A percentile compares a stretch with the other conserved stretches of the same genome.
phyloP scores from a whole-genome alignment of 805 yeast genomes.

The Wickerhamomyces bisporus region DNA sequence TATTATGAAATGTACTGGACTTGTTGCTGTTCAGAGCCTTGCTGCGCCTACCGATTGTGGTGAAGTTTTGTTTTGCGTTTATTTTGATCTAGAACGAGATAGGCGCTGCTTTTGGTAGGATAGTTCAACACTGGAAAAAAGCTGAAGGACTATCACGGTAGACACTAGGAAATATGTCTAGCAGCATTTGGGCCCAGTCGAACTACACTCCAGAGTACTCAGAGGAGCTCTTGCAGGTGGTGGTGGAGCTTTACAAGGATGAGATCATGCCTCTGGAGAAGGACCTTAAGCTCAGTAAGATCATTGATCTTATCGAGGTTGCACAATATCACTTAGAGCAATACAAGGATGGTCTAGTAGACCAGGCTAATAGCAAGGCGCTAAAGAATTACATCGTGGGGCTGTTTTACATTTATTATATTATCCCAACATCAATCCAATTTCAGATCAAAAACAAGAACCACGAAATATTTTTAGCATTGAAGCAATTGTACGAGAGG shows the following conservation, averaged over 20 bases:
- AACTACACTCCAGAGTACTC: slow-evolving; percentile 36
- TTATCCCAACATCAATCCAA: slow-evolving; percentile 35
- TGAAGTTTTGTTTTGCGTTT: no score
- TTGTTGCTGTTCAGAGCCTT: no score
- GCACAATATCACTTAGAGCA: slow-evolving; percentile 31
- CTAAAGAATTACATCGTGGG: slow-evolving; percentile 32
- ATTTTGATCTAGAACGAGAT: no score
- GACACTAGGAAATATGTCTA: background rate
- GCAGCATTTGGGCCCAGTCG: slow-evolving; percentile 6
- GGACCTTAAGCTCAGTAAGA: slow-evolving; percentile 29
- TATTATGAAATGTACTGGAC: no score
- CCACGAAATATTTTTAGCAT: slow-evolving; percentile 30
- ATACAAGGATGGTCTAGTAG: slow-evolving; percentile 19
- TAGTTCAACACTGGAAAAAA: no score
- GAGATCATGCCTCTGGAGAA: slow-evolving; percentile 28
- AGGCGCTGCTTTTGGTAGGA: no score
- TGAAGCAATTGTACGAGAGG: slow-evolving; percentile 31
- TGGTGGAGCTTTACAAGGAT: slow-evolving; percentile 27
- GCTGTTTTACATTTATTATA: slow-evolving; percentile 30
- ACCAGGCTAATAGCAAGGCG: slow-evolving; percentile 22
- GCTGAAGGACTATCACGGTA: no score
- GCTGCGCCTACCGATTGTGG: no score
- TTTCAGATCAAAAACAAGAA: slow-evolving; percentile 36
- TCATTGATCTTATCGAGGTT: slow-evolving; percentile 32
- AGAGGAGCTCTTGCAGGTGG: slow-evolving; percentile 27